A percentile compares a stretch with the other conserved stretches of the same genome.
These are phyloP conservation scores for Pseudogymnoascus sp. DNA, from an alignment of 2,329 filamentous ascomycete species.

Conservation along the genomic window DNA sequence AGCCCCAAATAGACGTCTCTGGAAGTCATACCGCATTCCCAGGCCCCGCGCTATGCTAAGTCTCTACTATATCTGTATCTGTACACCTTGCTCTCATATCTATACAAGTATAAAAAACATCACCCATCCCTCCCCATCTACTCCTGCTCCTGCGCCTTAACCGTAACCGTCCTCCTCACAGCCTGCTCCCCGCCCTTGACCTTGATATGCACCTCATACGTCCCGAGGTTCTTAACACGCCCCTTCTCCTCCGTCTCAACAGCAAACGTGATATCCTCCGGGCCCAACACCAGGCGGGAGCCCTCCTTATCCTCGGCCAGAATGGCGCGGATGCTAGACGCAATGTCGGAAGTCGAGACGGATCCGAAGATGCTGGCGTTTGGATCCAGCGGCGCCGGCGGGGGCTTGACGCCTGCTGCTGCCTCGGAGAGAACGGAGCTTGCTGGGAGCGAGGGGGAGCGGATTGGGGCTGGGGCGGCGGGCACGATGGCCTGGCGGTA, in stretches of 20 bases:
- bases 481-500: conserved; percentile 21
- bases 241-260: conserved; percentile 30
- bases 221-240: conserved; percentile 44
- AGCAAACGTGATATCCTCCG: conserved; percentile 43
- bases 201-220: conserved; percentile 43
- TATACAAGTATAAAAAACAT: conserved; percentile 14
- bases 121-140: conserved; percentile 10
- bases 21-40: background rate
- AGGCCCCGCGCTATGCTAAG: background rate
- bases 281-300: conserved; percentile 38
- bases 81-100: conserved; percentile 11
- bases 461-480: conserved; percentile 32
- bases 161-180: conserved; percentile 34
- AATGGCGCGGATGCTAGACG: conserved; percentile 37
- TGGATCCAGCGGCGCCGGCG: conserved; percentile 21
- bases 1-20: background rate
- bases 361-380: conserved; percentile 39
- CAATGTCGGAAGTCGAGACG: conserved; percentile 45
- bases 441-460: conserved; percentile 23
- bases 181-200: conserved; percentile 37
- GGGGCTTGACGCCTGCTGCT: conserved; percentile 29
- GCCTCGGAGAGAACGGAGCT: conserved; percentile 24
- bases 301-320: conserved; percentile 44
- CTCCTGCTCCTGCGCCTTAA: conserved; percentile 34
- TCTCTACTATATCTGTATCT: background rate